Evolutionary conservation across 208 protist genomes (phyloP).

Genomic region (Leishmania gerbilli): DNA sequence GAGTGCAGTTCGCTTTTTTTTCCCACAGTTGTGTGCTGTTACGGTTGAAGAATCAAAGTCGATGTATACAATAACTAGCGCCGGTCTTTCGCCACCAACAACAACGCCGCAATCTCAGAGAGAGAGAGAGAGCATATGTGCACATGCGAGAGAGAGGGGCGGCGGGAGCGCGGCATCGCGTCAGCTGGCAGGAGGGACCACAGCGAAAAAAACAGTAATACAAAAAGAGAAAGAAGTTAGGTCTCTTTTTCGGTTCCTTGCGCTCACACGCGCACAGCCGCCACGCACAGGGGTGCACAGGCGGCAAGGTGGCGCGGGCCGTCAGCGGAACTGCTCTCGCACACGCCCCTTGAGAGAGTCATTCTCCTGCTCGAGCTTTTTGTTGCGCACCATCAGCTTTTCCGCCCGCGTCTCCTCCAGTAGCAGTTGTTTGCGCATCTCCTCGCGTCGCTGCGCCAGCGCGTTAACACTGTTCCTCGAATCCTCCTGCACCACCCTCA

Average conservation of each 20-base stretch:
- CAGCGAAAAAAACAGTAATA: too few species aligned
- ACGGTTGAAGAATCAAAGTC: background rate
- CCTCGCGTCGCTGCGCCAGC: constrained; percentile 68
- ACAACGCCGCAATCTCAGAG: background rate
- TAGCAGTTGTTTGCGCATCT: constrained; percentile 80
- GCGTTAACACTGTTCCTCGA: constrained; percentile 40
- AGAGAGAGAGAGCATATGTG: background rate
- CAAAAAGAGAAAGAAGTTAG: background rate
- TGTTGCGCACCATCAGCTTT: constrained; percentile 70
- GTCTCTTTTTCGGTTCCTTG: background rate
- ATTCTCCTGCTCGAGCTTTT: constrained; percentile 68
- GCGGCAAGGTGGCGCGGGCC: background rate
- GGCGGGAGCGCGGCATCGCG: background rate
- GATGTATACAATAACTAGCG: background rate
- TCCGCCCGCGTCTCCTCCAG: constrained; percentile 72
- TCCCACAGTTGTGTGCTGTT: background rate
- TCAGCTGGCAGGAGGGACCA: background rate
- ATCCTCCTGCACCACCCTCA: constrained; percentile 54
- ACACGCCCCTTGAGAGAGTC: constrained; percentile 46
- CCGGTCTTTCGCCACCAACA: background rate
- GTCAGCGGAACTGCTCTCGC: constrained; percentile 17
- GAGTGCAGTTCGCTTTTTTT: background rate
- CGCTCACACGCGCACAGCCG: background rate
- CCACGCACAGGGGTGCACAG: background rate
- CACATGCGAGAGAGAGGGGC: background rate